Evolutionary conservation across 1,284 basidiomycete genomes (phyloP).

Genomic region (Tetrapyrgos nigripes): DNA sequence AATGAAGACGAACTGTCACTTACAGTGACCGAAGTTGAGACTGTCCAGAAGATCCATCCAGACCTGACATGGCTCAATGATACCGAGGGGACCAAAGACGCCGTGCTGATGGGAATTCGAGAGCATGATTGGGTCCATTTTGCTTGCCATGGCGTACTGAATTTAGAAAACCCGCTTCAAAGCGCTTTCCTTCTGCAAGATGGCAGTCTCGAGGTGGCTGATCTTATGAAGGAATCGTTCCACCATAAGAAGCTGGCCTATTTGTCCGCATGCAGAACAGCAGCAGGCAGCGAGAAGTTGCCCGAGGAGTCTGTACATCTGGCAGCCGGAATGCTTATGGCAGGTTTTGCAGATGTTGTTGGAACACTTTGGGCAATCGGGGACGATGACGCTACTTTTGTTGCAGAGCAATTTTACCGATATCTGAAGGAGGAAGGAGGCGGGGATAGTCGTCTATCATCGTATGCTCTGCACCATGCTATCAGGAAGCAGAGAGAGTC

Average conservation of each 20-base stretch:
- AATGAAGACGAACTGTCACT: background rate
- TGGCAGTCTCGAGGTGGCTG: background rate
- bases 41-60: background rate
- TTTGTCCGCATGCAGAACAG: conserved; percentile 32
- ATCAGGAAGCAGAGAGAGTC: background rate
- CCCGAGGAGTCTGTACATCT: conserved; percentile 27
- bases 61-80: background rate
- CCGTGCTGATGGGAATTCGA: conserved; percentile 9
- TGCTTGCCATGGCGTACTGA: conserved; percentile 4
- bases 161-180: conserved; percentile 2
- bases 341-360: conserved; percentile 27
- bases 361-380: conserved; percentile 30
- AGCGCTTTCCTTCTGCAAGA: conserved; percentile 13
- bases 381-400: conserved; percentile 18
- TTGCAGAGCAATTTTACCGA: conserved; percentile 12
- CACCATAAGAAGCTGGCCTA: conserved; percentile 23
- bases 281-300: conserved; percentile 18
- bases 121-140: conserved; percentile 11
- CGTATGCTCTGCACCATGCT: conserved; percentile 5
- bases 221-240: background rate
- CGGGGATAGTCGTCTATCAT: background rate
- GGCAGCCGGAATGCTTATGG: conserved; percentile 28
- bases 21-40: background rate
- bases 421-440: background rate
- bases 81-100: conserved; percentile 9